Evolutionary conservation across 108 stramenopile species (phyloP), one percentile per base, ranked within the genome.

Genomic region (Mediolabrus comicus): DNA sequence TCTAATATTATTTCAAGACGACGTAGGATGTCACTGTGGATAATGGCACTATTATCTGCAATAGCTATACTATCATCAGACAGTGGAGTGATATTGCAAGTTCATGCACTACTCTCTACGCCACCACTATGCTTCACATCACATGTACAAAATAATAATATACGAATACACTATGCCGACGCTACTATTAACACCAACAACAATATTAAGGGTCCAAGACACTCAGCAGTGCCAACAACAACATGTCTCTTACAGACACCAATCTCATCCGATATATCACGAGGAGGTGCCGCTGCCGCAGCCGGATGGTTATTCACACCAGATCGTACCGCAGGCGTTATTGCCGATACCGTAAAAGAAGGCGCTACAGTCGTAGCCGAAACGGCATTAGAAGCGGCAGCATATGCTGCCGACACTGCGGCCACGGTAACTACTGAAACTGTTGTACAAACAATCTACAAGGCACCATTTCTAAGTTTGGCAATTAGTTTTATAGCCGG

Each of bases 401-500:
- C 63, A 9, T 35, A 59, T 19, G 60, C 61, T 16, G 74, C 61
- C 17, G 53, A 39, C 17, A 28, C 41, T 0, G 59, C 46, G 8
- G 29, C 55, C 17, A 36, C 59, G 16, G 65, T 67, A 0, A 59
- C 74, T 29, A 53, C 60, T 11, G 59, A 67, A 14, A 68, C 74
- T 5, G 61, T 72, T 41, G 61, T 62, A 2, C 61, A 57, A 24
- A 77, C 69, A 0, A 64, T 77, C 9, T 69, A 77, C 68, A 69
- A 69, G 58, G 76, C 76, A 17, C 76, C 76, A 1, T 64, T 77
- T 35, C 3, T 77, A 25, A 77, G 76, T 53, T 53, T 77, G 51
- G 68, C 69, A 0, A 39, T 77, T 9, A 69, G 68, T 36, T 86
- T 86, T 62, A 53, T 74, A 8, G 36, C 71, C 13, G 85, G 85